Percentiles rank a stretch among this genome's conserved stretches.
These are phyloP conservation scores for Blastobotrys attinorum DNA, from an alignment of 805 yeast genomes.

Conservation along the genomic window DNA sequence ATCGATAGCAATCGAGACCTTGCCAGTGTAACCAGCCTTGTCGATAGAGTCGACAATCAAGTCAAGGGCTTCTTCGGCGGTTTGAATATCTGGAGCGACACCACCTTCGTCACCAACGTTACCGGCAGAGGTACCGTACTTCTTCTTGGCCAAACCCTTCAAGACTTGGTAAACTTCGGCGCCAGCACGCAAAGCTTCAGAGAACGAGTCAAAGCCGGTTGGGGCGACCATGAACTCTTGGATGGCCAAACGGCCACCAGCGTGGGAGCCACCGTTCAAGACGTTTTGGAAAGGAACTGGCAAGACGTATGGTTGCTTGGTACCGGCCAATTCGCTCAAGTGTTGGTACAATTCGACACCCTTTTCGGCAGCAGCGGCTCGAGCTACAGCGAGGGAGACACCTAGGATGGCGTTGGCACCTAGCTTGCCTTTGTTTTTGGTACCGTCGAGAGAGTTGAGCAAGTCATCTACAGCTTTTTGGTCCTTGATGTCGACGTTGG, in stretches of 20 bases:
- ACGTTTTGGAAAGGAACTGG: slow-evolving; percentile 99
- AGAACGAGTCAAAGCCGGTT: slow-evolving; percentile 78
- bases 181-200: slow-evolving; percentile 96
- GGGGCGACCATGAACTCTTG: slow-evolving; percentile 99
- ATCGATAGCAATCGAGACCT: slow-evolving; percentile 87
- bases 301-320: slow-evolving; percentile 79
- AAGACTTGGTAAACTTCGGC: slow-evolving; percentile 96
- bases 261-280: slow-evolving; percentile 99
- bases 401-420: slow-evolving; percentile 99
- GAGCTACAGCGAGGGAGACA: slow-evolving; percentile 94
- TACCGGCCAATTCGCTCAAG: slow-evolving; percentile 70
- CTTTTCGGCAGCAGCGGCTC: slow-evolving; percentile 97
- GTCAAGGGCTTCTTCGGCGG: slow-evolving; percentile 97
- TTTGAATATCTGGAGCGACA: slow-evolving; percentile 95
- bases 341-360: slow-evolving; percentile 89
- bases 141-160: slow-evolving; percentile 86
- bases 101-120: slow-evolving; percentile 99
- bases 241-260: slow-evolving; percentile 98
- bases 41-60: slow-evolving; percentile 84
- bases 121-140: slow-evolving; percentile 97
- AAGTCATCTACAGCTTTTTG: slow-evolving; percentile 84
- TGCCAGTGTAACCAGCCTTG: slow-evolving; percentile 91
- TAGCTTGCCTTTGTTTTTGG: slow-evolving; percentile 92
- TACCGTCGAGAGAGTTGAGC: slow-evolving; percentile 84
- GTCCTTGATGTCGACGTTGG: slow-evolving; percentile 74